These are phyloP conservation scores for Cytospora leucostoma DNA, from an alignment of 2,329 filamentous ascomycete species.

Conservation along the genomic window DNA sequence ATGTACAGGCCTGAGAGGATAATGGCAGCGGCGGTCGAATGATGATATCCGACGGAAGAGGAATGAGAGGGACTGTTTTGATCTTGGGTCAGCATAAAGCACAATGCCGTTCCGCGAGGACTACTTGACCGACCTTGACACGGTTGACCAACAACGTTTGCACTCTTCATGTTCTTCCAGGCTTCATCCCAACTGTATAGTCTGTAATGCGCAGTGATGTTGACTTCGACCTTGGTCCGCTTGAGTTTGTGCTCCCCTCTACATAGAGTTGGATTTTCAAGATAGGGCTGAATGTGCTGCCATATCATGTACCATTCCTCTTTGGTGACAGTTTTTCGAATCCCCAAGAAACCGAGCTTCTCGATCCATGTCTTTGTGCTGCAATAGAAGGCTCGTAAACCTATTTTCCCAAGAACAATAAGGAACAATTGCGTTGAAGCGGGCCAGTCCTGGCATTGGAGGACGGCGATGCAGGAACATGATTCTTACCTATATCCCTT, in stretches of 20 bases:
- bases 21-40: background rate
- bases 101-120: background rate
- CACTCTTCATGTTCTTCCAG: conserved; percentile 8
- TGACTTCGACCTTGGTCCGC: background rate
- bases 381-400: too few relatives aligned
- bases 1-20: background rate
- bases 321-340: background rate
- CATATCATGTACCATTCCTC: background rate
- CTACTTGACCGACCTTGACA: background rate
- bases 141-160: background rate
- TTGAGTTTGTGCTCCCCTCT: background rate
- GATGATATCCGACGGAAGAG: background rate
- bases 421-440: too few relatives aligned
- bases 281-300: background rate
- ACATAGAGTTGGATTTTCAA: background rate
- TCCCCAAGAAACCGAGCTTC: background rate
- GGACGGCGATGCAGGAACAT: background rate
- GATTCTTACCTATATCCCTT: background rate
- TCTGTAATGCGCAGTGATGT: background rate
- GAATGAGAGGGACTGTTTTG: too few relatives aligned
- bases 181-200: background rate
- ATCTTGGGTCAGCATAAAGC: background rate
- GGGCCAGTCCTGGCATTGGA: too few relatives aligned
- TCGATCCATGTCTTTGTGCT: background rate
- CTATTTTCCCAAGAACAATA: background rate